phyloP scores from a whole-genome alignment of 163 green algal genomes.

The Scenedesmus sp. region DNA sequence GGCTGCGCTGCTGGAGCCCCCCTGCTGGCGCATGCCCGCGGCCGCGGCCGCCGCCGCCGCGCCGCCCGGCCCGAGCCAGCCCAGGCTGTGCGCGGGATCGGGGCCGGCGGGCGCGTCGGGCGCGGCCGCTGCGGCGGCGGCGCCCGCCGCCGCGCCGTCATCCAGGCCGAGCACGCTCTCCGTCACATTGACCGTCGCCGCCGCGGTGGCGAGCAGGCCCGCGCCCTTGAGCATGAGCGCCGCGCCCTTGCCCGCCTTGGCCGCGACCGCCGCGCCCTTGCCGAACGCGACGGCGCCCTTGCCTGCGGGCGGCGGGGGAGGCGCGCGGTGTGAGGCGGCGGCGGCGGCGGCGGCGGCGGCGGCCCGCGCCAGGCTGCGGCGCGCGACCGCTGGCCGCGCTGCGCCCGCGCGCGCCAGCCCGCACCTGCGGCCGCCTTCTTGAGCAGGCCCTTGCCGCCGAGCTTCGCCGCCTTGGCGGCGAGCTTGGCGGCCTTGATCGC shows the following conservation, averaged over 20 bases:
- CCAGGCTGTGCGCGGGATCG: no score
- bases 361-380: background rate
- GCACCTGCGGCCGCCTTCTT: conserved; percentile 41
- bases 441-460: conserved; percentile 35
- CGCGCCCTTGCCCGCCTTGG: conserved; percentile 8
- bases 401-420: no score
- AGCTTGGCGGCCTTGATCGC: conserved; percentile 22
- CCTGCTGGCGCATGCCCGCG: background rate
- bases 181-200: conserved; percentile 41
- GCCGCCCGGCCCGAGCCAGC: no score
- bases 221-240: conserved; percentile 37
- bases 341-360: background rate
- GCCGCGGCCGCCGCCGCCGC: no score
- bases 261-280: conserved; percentile 30
- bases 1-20: conserved; percentile 1
- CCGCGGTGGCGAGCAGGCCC: conserved; percentile 28
- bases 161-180: conserved; percentile 11
- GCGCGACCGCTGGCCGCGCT: no score
- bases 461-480: conserved; percentile 34
- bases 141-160: background rate
- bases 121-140: no score
- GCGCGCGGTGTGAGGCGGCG: background rate
- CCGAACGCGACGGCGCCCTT: conserved; percentile 25
- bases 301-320: no score
- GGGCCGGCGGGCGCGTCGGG: no score